These are phyloP conservation scores for Umbelopsis sp. DNA, from an alignment of 192 early-diverging fungal genomes.

Conservation along the genomic window DNA sequence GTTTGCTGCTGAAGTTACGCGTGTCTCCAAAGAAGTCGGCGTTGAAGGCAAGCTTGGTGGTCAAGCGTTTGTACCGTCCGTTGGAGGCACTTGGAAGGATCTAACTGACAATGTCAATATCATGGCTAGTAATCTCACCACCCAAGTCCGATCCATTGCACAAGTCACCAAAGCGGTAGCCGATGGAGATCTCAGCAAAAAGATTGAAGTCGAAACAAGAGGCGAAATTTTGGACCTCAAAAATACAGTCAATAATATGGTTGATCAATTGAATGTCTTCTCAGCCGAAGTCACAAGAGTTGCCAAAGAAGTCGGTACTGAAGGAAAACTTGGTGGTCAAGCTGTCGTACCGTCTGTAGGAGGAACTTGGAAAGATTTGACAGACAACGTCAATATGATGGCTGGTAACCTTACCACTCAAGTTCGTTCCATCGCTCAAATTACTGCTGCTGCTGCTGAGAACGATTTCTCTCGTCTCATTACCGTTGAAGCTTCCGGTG, in stretches of 20 bases:
- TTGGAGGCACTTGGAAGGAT: conserved; percentile 58
- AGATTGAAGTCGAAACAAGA: conserved; percentile 49
- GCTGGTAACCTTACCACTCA: conserved; percentile 63
- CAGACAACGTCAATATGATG: conserved; percentile 70
- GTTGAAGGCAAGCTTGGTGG: conserved; percentile 66
- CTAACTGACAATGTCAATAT: conserved; percentile 61
- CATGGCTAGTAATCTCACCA: conserved; percentile 61
- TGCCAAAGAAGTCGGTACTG: conserved; percentile 64
- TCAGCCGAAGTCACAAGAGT: conserved; percentile 64
- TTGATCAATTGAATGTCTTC: conserved; percentile 57
- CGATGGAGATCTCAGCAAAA: conserved; percentile 51
- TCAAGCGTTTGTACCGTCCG: conserved; percentile 56
- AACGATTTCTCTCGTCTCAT: conserved; percentile 64
- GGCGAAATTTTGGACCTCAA: conserved; percentile 63
- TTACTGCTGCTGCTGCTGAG: conserved; percentile 57
- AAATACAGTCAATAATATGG: conserved; percentile 65
- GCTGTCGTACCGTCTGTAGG: conserved; percentile 68
- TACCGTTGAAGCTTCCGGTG: conserved; percentile 64
- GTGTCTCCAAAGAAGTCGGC: conserved; percentile 72
- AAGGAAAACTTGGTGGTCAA: conserved; percentile 77
- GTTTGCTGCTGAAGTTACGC: conserved; percentile 63
- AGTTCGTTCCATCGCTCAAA: conserved; percentile 68
- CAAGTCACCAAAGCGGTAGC: conserved; percentile 58
- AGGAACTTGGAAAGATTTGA: conserved; percentile 78
- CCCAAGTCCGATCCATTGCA: conserved; percentile 55